Conservation (phyloP, 2,329 filamentous ascomycete genomes). For the Sarocladium kiliense region DNA sequence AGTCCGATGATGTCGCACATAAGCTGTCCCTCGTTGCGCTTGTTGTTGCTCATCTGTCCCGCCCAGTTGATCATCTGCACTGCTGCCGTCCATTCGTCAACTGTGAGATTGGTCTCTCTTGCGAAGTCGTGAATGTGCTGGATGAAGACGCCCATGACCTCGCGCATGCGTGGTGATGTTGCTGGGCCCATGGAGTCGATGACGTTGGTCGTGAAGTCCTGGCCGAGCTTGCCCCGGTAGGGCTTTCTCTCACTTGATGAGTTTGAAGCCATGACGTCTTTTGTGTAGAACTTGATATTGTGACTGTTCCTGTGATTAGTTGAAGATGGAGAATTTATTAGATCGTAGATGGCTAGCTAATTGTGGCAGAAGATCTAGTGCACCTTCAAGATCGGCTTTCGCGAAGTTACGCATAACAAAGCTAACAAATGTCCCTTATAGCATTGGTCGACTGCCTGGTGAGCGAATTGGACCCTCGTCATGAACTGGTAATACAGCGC, state of each 20-base stretch:
- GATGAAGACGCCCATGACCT: slow-evolving; percentile 60
- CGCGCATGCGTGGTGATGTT: slow-evolving; percentile 57
- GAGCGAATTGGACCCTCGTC: no score
- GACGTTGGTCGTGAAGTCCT: slow-evolving; percentile 70
- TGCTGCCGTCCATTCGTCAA: slow-evolving; percentile 72
- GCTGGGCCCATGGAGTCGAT: slow-evolving; percentile 69
- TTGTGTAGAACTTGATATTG: no score
- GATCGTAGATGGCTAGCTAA: no score
- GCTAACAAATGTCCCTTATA: no score
- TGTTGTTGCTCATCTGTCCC: slow-evolving; percentile 62
- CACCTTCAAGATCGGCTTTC: no score
- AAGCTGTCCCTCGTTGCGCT: slow-evolving; percentile 69
- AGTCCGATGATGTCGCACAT: slow-evolving; percentile 70
- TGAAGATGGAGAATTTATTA: no score
- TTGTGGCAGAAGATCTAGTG: no score
- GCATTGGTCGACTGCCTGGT: no score
- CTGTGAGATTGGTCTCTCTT: slow-evolving; percentile 69
- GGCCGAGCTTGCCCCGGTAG: slow-evolving; percentile 51
- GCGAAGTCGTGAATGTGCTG: slow-evolving; percentile 73
- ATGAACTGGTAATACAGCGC: no score
- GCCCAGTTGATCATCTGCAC: slow-evolving; percentile 72
- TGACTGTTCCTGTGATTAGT: no score
- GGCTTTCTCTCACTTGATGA: not conserved
- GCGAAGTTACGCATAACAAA: no score
- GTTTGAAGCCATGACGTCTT: not conserved